Conservation (phyloP, 768 basidiomycete species). For the Lactifluus subvellereus region DNA sequence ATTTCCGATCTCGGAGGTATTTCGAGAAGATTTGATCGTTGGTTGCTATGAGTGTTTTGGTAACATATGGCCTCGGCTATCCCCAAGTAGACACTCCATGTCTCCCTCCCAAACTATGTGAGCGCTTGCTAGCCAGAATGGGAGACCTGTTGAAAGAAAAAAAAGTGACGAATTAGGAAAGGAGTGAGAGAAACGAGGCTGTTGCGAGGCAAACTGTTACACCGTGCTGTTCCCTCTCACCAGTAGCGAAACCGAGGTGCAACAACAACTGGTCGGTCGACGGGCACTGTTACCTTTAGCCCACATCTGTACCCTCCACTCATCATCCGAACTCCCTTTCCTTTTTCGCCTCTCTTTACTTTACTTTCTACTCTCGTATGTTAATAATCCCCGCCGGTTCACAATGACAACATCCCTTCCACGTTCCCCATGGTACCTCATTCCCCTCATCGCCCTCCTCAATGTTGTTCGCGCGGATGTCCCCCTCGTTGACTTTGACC, state of each 20-base stretch:
- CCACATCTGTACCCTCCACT: neutral
- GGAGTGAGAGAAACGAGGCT: slow-evolving; percentile 1
- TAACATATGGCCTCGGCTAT: too few relatives aligned
- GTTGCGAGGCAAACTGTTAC: slow-evolving; percentile 16
- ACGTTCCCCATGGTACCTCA: slow-evolving; percentile 22
- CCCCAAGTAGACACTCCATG: too few relatives aligned
- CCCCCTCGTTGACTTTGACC: slow-evolving; percentile 55
- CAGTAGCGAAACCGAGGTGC: too few relatives aligned
- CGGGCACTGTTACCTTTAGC: neutral
- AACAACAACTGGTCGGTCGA: neutral
- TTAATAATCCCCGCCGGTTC: slow-evolving; percentile 3
- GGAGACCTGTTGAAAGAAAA: neutral
- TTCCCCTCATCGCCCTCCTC: slow-evolving; percentile 28
- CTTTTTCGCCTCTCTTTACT: neutral
- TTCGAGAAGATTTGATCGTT: neutral
- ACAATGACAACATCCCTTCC: slow-evolving; percentile 14
- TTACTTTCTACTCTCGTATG: slow-evolving; percentile 2
- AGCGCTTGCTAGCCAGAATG: too few relatives aligned
- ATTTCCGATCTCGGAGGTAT: too few relatives aligned
- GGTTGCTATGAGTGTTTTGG: too few relatives aligned
- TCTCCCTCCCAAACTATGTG: neutral
- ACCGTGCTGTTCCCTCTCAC: neutral
- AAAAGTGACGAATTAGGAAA: neutral
- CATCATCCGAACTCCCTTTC: neutral
- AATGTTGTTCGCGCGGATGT: slow-evolving; percentile 31